Base-by-base conservation (phyloP, 2,329 filamentous ascomycete species). In the Malbranchea cinnamomea region DNA sequence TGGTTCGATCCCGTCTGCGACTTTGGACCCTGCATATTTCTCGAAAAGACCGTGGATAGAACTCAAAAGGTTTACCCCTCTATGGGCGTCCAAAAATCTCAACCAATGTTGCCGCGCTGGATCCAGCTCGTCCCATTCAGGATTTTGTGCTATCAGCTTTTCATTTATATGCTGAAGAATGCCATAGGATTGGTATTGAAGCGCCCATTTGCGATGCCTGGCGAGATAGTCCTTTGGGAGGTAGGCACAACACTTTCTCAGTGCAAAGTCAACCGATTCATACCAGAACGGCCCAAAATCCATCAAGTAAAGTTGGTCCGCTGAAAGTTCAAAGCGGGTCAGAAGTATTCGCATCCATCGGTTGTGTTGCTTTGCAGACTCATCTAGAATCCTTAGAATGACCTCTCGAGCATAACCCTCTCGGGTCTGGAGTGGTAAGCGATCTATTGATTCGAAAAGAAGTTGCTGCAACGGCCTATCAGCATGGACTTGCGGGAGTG, bases 321-420 rank as follows among this genome's bases (percentile, higher is more conserved):
- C n/a, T 2, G 35, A 23, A 5, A 39, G 19, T 11, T 29, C 23
- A 4, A 37, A 9, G 8, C 32, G 26, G 1, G n/a, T 3, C n/a
- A 44, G 34, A 15, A 45, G 40, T 4, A 25, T 22, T 3, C 27
- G 26, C 32, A 45, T 41, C 42, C 42, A 45, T n/a, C 36, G 37
- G 11, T 34, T 33, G 34, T 43, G 41, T 13, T 38, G 33, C 6
- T 23, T 22, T 3, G 34, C 33, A 9, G 38, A 45, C 23, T 42
- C 33, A 2, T 37, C 31, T 3, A 45, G 12, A 13, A 43, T 17
- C 2, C 38, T 41, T 4, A 42, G 23, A 4, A 45, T 20, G n/a
- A 37, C 23, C 3, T 35, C 24, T 4, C 32, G 23, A 10, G 38
- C 31, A 22, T 45, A 42, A 6, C 20, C 20, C 17, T 18, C 11